Conservation (phyloP, 2,329 filamentous ascomycete species). For the Neofusicoccum laricinum region DNA sequence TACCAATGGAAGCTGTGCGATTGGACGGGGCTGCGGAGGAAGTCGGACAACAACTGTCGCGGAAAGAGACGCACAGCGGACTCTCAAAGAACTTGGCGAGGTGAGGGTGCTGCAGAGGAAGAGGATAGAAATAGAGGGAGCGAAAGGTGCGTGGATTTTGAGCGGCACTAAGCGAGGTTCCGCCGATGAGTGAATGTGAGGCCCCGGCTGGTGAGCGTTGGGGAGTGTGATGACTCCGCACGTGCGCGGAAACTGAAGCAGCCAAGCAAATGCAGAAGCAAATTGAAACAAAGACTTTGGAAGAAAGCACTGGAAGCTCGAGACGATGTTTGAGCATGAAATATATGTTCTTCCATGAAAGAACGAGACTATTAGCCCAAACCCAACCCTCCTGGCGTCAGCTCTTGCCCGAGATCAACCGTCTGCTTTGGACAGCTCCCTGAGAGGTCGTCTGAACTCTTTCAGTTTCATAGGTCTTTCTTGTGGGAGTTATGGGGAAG, state of each 20-base stretch:
- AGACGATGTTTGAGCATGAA: not conserved
- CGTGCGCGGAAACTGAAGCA: too few species aligned
- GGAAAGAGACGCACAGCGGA: not conserved
- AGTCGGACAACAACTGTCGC: not conserved
- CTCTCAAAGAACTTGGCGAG: not conserved
- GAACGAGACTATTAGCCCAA: too few species aligned
- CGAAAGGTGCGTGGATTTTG: not conserved
- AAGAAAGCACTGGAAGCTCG: not conserved
- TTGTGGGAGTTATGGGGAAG: too few species aligned
- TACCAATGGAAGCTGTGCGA: not conserved
- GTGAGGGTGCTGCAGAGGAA: not conserved
- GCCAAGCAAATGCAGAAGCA: too few species aligned
- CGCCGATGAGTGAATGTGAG: not conserved
- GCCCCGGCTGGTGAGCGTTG: not conserved
- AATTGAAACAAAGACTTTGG: too few species aligned
- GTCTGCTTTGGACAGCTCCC: too few species aligned
- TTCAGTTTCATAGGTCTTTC: too few species aligned
- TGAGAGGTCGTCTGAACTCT: too few species aligned
- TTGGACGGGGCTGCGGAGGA: not conserved
- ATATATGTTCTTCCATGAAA: too few species aligned
- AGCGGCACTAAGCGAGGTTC: not conserved
- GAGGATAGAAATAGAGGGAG: not conserved
- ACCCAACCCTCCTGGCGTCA: too few species aligned
- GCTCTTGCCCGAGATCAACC: too few species aligned
- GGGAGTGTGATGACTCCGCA: not conserved